Evolutionary conservation across 768 basidiomycete species (phyloP), one percentile per base, ranked within the genome.

Genomic region (Pleurotus djamor): DNA sequence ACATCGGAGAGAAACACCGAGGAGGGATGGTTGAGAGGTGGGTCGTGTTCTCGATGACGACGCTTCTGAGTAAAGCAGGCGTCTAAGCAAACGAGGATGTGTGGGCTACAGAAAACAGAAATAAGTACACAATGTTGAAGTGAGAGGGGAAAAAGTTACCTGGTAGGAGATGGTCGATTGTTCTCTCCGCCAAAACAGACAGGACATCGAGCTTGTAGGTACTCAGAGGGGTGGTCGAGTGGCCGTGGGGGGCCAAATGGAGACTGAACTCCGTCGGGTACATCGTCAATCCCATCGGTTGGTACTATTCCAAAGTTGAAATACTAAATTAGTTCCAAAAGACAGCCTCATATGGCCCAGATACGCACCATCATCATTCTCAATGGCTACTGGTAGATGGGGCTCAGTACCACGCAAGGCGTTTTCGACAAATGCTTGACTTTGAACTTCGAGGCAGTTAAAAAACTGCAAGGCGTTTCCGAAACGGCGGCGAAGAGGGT

Each of bases 1-100:
- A 14, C 48, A 21, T 59, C 49, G n/a, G 61, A 41, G 32, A 61
- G 36, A 48, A 60, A 60, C 13, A 47, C 50, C 13, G 52, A 12
- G 35, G 38, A 14, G 5, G 38, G 52, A 45, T 36, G 56, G 28
- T 14, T 17, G 17, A 16, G 28, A n/a, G 58, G 17, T 8, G 58
- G 52, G 7, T 57, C 51, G 5, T 17, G 36, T 41, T 9, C 38
- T 10, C 38, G 38, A 41, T 41, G 38, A 43, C 41, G 41, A 4
- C 41, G 41, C n/a, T 43, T 43, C 41, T 43, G 41, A 2, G 41
- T 43, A 4, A 43, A 43, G 41, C 41, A 43, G n/a, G 41, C 41
- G n/a, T 43, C 41, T 43, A 43, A n/a, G 41, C 41, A 43, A n/a
- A 43, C 41, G n/a, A 43, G 41, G 41, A n/a, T 4, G 41, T n/a